Percentiles rank a stretch among this genome's conserved stretches.
Evolutionary conservation across 2,329 filamentous ascomycete genomes (phyloP).

Genomic region (Paracorniculantispora psalliotae): DNA sequence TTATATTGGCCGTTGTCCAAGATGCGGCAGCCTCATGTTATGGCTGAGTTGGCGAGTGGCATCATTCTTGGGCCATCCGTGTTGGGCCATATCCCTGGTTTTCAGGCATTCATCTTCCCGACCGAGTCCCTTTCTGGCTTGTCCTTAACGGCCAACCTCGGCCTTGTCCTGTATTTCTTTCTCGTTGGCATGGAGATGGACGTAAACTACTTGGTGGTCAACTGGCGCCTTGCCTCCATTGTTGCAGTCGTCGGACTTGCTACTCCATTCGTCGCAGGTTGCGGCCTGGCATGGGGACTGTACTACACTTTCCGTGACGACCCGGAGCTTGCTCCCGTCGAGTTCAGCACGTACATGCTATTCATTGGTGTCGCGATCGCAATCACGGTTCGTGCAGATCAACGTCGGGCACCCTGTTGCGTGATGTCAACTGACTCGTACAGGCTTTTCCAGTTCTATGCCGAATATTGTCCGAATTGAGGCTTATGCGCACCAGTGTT

Average conservation of each 20-base stretch:
- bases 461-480: slow-evolving; percentile 86
- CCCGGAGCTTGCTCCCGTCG: slow-evolving; percentile 33
- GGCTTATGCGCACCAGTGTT: slow-evolving; percentile 75
- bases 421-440: too few species aligned
- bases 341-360: slow-evolving; percentile 52
- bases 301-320: slow-evolving; percentile 64
- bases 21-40: slow-evolving; percentile 74
- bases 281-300: slow-evolving; percentile 73
- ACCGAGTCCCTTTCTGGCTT: slow-evolving; percentile 67
- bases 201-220: slow-evolving; percentile 67
- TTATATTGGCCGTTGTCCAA: slow-evolving; percentile 72
- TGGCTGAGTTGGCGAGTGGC: slow-evolving; percentile 77
- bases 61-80: slow-evolving; percentile 83
- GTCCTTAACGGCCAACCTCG: slow-evolving; percentile 74
- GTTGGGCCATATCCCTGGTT: slow-evolving; percentile 79
- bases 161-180: slow-evolving; percentile 80
- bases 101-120: slow-evolving; percentile 73
- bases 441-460: slow-evolving; percentile 89
- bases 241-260: slow-evolving; percentile 77
- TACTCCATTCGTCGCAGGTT: slow-evolving; percentile 77
- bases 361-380: slow-evolving; percentile 93
- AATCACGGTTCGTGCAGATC: too few species aligned
- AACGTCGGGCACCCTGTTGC: too few species aligned
- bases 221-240: slow-evolving; percentile 74
- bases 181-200: slow-evolving; percentile 85